Conservation (phyloP, 2,329 filamentous ascomycete genomes). For the Orbilia blumenaviensis region DNA sequence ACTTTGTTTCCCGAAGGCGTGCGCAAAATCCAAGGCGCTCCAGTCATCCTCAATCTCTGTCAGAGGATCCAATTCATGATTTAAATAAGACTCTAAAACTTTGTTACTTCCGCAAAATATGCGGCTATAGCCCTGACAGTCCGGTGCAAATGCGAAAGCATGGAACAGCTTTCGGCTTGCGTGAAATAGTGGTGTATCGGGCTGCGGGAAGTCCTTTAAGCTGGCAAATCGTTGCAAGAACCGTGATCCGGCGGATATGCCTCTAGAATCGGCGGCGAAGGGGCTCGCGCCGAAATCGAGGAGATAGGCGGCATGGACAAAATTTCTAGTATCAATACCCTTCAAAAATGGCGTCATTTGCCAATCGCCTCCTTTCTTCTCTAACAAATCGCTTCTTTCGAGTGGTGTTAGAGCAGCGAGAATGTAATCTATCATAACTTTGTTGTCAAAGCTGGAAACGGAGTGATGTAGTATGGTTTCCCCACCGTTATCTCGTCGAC, state of each 20-base stretch:
- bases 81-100: neutral
- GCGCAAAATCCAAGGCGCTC: constrained; percentile 18
- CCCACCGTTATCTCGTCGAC: neutral
- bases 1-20: neutral
- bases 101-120: neutral
- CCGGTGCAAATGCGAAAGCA: neutral
- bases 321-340: neutral
- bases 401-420: neutral
- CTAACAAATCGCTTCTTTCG: neutral
- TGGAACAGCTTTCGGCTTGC: neutral
- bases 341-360: neutral
- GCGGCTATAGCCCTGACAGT: neutral
- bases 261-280: neutral
- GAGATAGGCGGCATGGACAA: neutral
- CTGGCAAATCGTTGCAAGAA: neutral
- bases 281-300: neutral
- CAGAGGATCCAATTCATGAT: neutral
- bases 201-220: neutral
- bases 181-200: neutral
- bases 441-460: too few species aligned
- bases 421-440: neutral
- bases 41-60: neutral
- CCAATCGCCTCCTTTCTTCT: neutral
- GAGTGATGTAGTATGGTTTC: neutral
- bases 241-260: neutral